Evolutionary conservation across 148 eudicot species (phyloP).

Genomic region (Amaranthus hypochondriacus): DNA sequence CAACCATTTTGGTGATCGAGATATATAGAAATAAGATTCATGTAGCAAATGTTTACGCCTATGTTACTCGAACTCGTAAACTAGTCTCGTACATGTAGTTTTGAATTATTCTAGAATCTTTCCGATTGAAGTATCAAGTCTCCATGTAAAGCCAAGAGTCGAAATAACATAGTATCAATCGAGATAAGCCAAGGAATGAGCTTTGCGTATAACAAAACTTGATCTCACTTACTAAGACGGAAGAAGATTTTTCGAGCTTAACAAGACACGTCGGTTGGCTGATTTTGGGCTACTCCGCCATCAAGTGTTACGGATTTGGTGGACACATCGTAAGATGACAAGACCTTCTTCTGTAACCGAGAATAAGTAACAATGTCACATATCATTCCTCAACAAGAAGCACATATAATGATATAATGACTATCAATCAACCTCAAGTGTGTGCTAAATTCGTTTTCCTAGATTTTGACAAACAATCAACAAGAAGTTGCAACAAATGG

Average conservation of each 20-base stretch:
- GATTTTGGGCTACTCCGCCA: constrained; percentile 20
- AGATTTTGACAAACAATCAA: not conserved
- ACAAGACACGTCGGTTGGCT: constrained; percentile 26
- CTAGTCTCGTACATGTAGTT: not conserved
- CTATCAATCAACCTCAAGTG: not conserved
- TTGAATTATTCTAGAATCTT: not conserved
- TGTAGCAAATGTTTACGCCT: not conserved
- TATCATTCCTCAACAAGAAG: constrained; percentile 1
- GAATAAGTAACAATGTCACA: constrained; percentile 12
- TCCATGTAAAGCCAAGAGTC: not conserved
- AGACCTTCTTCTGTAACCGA: constrained; percentile 29
- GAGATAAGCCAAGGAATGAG: not conserved
- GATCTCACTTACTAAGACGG: not conserved
- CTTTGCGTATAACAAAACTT: not conserved
- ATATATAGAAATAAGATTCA: not conserved
- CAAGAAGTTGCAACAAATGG: not conserved
- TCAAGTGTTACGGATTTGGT: constrained; percentile 24
- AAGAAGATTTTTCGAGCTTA: constrained; percentile 5
- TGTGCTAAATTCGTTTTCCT: not conserved
- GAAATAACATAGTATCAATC: not conserved
- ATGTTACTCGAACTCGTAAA: not conserved
- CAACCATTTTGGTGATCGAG: not conserved
- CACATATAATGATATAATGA: not conserved
- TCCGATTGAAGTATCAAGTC: not conserved
- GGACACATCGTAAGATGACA: constrained; percentile 26